These are phyloP conservation scores for Kazachstania taianensis DNA, from an alignment of 805 yeast species.

Conservation along the genomic window DNA sequence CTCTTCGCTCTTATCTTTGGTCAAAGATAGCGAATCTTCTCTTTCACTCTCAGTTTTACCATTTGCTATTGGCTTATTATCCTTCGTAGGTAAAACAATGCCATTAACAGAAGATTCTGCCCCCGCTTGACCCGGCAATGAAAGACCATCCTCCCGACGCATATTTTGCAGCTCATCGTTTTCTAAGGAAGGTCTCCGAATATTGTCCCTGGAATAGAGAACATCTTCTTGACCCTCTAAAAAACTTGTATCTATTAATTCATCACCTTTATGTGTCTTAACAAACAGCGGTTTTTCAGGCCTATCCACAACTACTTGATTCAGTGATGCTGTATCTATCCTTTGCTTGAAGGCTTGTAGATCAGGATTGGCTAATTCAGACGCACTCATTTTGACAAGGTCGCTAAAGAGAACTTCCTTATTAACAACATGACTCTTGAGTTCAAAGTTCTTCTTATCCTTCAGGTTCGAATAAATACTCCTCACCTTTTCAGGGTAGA, in stretches of 20 bases:
- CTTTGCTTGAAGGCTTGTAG: conserved; percentile 58
- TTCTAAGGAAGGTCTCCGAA: conserved; percentile 4
- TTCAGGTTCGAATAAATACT: conserved; percentile 50
- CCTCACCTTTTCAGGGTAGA: conserved; percentile 60
- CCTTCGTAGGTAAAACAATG: too few species aligned
- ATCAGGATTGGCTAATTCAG: conserved; percentile 72
- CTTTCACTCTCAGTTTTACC: not conserved
- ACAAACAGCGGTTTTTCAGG: conserved; percentile 55
- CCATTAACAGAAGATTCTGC: too few species aligned
- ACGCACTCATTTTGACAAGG: conserved; percentile 55
- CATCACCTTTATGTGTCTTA: conserved; percentile 84
- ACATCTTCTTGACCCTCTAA: conserved; percentile 19
- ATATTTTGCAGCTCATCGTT: not conserved
- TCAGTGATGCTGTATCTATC: conserved; percentile 58
- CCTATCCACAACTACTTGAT: conserved; percentile 54
- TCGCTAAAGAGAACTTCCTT: conserved; percentile 44
- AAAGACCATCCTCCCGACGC: not conserved
- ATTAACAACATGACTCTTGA: conserved; percentile 48
- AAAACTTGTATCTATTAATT: conserved; percentile 52
- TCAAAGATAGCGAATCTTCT: not conserved
- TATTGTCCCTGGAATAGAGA: conserved; percentile 22
- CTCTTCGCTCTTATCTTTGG: not conserved
- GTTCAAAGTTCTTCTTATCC: conserved; percentile 44
- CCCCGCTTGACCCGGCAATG: not conserved
- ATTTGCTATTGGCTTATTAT: not conserved